These are phyloP conservation scores for Fomes fomentarius DNA, from an alignment of 1,284 basidiomycete species.

Conservation along the genomic window DNA sequence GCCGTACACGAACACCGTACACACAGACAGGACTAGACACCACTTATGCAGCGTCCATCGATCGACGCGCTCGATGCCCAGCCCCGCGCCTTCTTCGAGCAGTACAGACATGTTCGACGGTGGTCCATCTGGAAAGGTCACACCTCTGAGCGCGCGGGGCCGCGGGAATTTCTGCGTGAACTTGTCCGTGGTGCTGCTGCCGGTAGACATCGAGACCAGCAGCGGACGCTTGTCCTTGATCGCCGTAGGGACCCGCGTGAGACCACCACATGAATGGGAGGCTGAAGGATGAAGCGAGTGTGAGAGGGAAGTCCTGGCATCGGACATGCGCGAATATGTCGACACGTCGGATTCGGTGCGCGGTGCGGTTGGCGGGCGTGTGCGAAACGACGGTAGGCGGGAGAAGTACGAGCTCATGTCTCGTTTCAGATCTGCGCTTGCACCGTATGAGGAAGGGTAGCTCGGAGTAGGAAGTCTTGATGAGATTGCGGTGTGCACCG, in stretches of 20 bases:
- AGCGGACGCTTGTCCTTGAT: constrained; percentile 23
- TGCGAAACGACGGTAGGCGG: constrained; percentile 16
- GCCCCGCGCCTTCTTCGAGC: constrained; percentile 43
- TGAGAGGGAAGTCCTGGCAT: constrained; percentile 23
- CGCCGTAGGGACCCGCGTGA: constrained; percentile 6
- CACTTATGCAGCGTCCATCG: constrained; percentile 62
- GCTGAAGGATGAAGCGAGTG: not conserved
- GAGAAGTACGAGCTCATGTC: constrained; percentile 23
- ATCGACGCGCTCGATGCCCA: constrained; percentile 41
- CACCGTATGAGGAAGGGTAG: constrained; percentile 9
- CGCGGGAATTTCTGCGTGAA: constrained; percentile 59
- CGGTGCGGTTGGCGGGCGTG: constrained; percentile 1
- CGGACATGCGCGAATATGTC: constrained; percentile 14
- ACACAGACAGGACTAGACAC: constrained; percentile 55
- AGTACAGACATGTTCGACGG: constrained; percentile 21
- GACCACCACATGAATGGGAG: not conserved
- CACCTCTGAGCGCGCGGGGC: constrained; percentile 41
- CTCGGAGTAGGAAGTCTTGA: constrained; percentile 27
- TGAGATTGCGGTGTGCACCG: constrained; percentile 7
- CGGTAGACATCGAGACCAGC: constrained; percentile 27
- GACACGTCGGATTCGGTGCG: constrained; percentile 15
- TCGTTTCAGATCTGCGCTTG: not conserved
- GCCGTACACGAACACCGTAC: constrained; percentile 54
- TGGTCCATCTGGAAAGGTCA: constrained; percentile 16
- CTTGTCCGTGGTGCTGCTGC: constrained; percentile 43